Evolutionary conservation across 768 basidiomycete genomes (phyloP).

Genomic region (Pulveroboletus sp.): DNA sequence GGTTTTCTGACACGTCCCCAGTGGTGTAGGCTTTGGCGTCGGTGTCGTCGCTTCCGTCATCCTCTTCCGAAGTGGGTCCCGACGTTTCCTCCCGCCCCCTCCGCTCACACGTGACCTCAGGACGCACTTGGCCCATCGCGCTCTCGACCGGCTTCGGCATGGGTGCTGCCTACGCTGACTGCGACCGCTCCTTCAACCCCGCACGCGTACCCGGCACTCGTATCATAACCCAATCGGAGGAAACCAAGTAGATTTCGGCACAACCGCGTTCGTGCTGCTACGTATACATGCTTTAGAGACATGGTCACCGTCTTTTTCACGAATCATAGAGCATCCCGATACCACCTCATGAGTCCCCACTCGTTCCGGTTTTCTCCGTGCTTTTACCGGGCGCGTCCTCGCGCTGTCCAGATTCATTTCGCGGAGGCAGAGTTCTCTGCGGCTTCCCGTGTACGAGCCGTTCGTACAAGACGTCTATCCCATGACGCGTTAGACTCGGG

Average conservation of each 20-base stretch:
- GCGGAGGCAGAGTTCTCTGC: slow-evolving; percentile 37
- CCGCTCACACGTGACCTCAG: slow-evolving; percentile 35
- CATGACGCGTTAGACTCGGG: slow-evolving; percentile 6
- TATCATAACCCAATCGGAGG: slow-evolving; percentile 45
- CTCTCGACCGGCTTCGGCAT: slow-evolving; percentile 83
- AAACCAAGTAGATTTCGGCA: slow-evolving; percentile 25
- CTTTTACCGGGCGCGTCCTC: slow-evolving; percentile 4
- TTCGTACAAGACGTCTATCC: slow-evolving; percentile 60
- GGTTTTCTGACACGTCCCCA: slow-evolving; percentile 29
- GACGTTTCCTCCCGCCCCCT: slow-evolving; percentile 2
- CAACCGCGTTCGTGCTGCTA: neutral
- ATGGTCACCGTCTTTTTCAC: neutral
- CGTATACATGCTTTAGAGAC: slow-evolving; percentile 25
- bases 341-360: slow-evolving; percentile 5
- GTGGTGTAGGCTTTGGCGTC: slow-evolving; percentile 84
- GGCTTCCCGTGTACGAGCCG: slow-evolving; percentile 54
- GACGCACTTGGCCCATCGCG: slow-evolving; percentile 90
- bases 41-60: slow-evolving; percentile 89
- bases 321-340: slow-evolving; percentile 12
- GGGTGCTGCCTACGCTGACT: slow-evolving; percentile 86
- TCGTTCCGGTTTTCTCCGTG: slow-evolving; percentile 20
- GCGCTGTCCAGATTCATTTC: slow-evolving; percentile 7
- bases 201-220: slow-evolving; percentile 83
- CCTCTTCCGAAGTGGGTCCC: slow-evolving; percentile 79
- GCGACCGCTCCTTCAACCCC: slow-evolving; percentile 90